phyloP scores from a whole-genome alignment of 139 green algal species.

The Nannochloris sp. region DNA sequence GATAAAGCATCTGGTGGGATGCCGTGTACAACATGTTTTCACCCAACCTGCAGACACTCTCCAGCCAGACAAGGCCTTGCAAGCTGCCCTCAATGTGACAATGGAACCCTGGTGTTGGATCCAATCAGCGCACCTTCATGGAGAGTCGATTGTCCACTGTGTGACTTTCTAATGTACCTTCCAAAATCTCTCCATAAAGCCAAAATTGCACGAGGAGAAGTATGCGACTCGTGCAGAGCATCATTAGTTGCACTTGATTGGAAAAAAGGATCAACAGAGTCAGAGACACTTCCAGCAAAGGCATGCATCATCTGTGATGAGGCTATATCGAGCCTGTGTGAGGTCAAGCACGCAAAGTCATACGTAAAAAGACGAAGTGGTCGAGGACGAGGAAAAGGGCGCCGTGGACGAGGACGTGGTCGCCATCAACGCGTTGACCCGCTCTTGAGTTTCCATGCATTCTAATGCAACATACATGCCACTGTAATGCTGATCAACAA shows the following conservation, averaged over 20 bases:
- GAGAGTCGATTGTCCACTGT: slow-evolving; percentile 75
- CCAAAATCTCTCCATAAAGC: slow-evolving; percentile 52
- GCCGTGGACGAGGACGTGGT: slow-evolving; percentile 34
- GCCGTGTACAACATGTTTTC: slow-evolving; percentile 68
- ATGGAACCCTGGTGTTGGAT: slow-evolving; percentile 68
- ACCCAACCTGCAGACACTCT: slow-evolving; percentile 60
- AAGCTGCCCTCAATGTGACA: slow-evolving; percentile 51
- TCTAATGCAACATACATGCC: slow-evolving; percentile 21
- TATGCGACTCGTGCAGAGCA: slow-evolving; percentile 43
- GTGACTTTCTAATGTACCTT: slow-evolving; percentile 76
- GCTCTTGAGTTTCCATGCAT: slow-evolving; percentile 57
- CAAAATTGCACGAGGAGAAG: slow-evolving; percentile 32
- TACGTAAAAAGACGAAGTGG: slow-evolving; percentile 31
- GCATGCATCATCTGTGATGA: slow-evolving; percentile 6
- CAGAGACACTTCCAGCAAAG: slow-evolving; percentile 14
- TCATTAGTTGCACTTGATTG: slow-evolving; percentile 44
- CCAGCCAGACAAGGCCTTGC: slow-evolving; percentile 31
- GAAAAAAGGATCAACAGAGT: slow-evolving; percentile 27
- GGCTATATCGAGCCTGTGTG: slow-evolving; percentile 10
- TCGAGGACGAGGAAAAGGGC: slow-evolving; percentile 28
- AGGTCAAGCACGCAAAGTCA: slow-evolving; percentile 57
- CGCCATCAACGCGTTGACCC: slow-evolving; percentile 41
- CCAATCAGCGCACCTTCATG: slow-evolving; percentile 62
- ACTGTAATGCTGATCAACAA: too few relatives aligned
- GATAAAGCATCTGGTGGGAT: slow-evolving; percentile 51